Percentiles rank a stretch among this genome's conserved stretches.
phyloP scores from a whole-genome alignment of 306 rosid species.

The Fragaria nilgerrensis region DNA sequence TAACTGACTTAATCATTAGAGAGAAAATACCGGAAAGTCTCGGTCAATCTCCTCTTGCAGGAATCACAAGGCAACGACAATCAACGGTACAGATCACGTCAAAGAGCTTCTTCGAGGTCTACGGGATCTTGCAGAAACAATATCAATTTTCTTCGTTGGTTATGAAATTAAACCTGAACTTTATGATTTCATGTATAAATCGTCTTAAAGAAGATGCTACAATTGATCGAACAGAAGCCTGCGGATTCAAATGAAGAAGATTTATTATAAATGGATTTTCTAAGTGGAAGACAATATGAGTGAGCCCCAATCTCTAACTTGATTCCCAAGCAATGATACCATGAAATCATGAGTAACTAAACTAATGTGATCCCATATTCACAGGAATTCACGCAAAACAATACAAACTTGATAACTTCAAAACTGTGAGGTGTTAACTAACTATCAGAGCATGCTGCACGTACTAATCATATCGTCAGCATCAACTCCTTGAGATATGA shows the following conservation, averaged over 20 bases:
- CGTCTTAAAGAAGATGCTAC: neutral
- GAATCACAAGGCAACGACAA: too few species aligned
- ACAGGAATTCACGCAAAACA: neutral
- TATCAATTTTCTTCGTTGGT: neutral
- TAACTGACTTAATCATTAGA: too few species aligned
- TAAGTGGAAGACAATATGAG: neutral
- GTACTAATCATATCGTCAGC: neutral
- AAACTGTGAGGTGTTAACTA: neutral
- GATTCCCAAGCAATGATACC: too few species aligned
- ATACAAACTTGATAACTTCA: neutral
- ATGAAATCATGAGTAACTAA: too few species aligned
- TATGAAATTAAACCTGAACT: neutral
- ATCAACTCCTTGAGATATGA: slow-evolving; percentile 49
- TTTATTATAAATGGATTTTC: neutral
- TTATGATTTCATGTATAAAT: neutral
- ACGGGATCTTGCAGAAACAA: too few species aligned
- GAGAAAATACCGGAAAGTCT: too few species aligned
- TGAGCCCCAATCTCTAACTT: too few species aligned
- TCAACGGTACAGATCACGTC: too few species aligned
- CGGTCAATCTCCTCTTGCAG: too few species aligned
- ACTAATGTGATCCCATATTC: neutral
- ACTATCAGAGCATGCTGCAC: slow-evolving; percentile 1
- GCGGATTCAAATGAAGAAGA: neutral
- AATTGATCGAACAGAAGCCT: neutral
- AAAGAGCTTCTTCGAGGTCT: too few species aligned